phyloP scores from a whole-genome alignment of 345 rosid species.

The Brassica incana region DNA sequence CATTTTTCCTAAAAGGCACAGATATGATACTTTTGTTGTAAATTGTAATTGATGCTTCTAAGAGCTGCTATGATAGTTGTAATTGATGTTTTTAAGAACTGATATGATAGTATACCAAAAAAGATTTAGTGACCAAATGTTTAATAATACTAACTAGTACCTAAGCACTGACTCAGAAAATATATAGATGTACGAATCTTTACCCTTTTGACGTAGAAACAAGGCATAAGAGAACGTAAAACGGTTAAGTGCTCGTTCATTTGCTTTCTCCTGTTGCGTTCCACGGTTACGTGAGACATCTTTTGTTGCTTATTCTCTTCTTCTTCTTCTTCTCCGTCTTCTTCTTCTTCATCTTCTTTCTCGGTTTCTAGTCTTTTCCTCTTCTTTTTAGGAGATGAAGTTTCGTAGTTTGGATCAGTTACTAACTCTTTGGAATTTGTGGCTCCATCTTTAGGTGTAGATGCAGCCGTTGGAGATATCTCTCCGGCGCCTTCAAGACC shows the following conservation, averaged over 20 bases:
- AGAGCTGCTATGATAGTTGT: slow-evolving; percentile 11
- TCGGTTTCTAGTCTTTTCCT: slow-evolving; percentile 43
- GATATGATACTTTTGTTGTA: slow-evolving; percentile 11
- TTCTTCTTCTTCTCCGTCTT: slow-evolving; percentile 24
- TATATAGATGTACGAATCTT: not conserved
- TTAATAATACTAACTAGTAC: slow-evolving; percentile 1
- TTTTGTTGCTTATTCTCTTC: slow-evolving; percentile 44
- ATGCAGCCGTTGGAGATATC: slow-evolving; percentile 44
- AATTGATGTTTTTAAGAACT: slow-evolving; percentile 17
- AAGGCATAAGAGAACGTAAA: slow-evolving; percentile 90
- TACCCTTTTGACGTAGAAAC: slow-evolving; percentile 98
- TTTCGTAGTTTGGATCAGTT: slow-evolving; percentile 15
- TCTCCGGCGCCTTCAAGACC: slow-evolving; percentile 63
- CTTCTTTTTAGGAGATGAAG: slow-evolving; percentile 37
- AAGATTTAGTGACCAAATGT: not conserved
- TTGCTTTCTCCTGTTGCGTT: slow-evolving; percentile 96
- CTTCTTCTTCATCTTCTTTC: slow-evolving; percentile 38
- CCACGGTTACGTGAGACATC: slow-evolving; percentile 89
- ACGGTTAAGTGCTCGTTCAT: slow-evolving; percentile 92
- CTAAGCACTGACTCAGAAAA: not conserved
- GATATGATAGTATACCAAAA: slow-evolving; percentile 18
- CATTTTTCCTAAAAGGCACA: slow-evolving; percentile 23
- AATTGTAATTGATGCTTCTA: slow-evolving; percentile 20
- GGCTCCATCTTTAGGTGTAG: slow-evolving; percentile 43
- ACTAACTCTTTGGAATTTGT: slow-evolving; percentile 23